phyloP scores from a whole-genome alignment of 2,329 filamentous ascomycete species.

The Fusarium avenaceum region DNA sequence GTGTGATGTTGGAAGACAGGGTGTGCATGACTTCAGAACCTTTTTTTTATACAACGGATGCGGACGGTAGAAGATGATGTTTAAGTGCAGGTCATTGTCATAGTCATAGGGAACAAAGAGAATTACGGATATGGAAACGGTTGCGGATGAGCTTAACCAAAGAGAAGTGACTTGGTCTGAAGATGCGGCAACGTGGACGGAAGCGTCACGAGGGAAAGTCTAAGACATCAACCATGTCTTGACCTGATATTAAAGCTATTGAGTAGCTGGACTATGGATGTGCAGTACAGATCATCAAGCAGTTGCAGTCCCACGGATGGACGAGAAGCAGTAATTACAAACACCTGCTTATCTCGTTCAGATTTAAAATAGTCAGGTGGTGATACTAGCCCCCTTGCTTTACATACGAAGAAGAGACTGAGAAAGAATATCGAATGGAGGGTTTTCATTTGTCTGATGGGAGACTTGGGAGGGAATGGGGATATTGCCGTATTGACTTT shows the following conservation, averaged over 20 bases:
- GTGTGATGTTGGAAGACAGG: neutral
- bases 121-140: constrained; percentile 4
- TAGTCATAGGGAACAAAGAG: constrained; percentile 2
- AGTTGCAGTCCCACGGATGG: too few relatives aligned
- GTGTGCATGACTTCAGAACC: constrained; percentile 26
- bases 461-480: neutral
- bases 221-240: constrained; percentile 21
- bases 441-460: constrained; percentile 5
- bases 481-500: constrained; percentile 19
- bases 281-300: too few relatives aligned
- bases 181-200: constrained; percentile 22
- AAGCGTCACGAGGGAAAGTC: constrained; percentile 32
- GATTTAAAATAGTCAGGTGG: constrained; percentile 1
- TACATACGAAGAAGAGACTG: neutral
- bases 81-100: neutral
- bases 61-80: neutral
- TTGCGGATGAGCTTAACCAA: neutral
- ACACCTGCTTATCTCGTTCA: neutral
- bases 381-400: constrained; percentile 18
- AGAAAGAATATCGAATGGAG: neutral
- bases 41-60: constrained; percentile 1
- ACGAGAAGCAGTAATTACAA: neutral
- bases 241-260: neutral
- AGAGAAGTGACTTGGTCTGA: constrained; percentile 14
- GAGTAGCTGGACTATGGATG: neutral